A percentile compares a stretch with the other conserved stretches of the same genome.
phyloP scores from a whole-genome alignment of 2,329 filamentous ascomycete genomes.

The Sphaerostilbella broomeana region DNA sequence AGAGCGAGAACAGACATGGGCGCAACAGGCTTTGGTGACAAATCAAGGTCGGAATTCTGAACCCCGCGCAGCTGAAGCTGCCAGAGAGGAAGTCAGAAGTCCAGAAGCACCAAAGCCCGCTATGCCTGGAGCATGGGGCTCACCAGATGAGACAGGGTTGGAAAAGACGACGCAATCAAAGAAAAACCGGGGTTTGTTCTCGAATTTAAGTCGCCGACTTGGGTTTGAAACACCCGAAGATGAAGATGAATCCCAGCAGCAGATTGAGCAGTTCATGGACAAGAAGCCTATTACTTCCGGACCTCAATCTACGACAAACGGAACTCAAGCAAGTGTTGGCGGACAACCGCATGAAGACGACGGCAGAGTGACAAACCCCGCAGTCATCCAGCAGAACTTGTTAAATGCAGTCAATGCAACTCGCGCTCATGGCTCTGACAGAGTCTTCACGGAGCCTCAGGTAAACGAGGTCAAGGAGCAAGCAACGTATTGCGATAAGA shows the following conservation, averaged over 20 bases:
- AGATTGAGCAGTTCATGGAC: constrained; percentile 38
- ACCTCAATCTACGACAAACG: constrained; percentile 11
- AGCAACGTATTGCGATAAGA: constrained; percentile 78
- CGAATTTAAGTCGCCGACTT: constrained; percentile 59
- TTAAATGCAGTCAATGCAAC: constrained; percentile 73
- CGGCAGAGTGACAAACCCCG: constrained; percentile 52
- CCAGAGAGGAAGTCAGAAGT: constrained; percentile 34
- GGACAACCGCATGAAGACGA: constrained; percentile 31
- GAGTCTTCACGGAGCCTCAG: constrained; percentile 65
- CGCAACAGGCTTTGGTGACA: constrained; percentile 15
- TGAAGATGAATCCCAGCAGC: constrained; percentile 36
- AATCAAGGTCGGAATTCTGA: constrained; percentile 27
- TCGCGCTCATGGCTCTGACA: constrained; percentile 65
- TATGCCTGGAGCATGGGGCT: constrained; percentile 75
- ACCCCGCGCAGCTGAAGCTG: constrained; percentile 26
- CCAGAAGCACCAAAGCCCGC: constrained; percentile 34
- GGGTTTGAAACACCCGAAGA: constrained; percentile 53
- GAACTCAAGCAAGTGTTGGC: constrained; percentile 13
- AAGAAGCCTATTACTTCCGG: constrained; percentile 15
- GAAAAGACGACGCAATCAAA: constrained; percentile 29
- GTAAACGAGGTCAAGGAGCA: constrained; percentile 73
- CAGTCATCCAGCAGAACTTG: constrained; percentile 61
- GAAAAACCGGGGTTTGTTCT: constrained; percentile 56
- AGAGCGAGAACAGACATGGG: constrained; percentile 44
- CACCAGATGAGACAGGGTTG: constrained; percentile 45